phyloP scores from a whole-genome alignment of 2,329 filamentous ascomycete species.

The Hyphodiscus sp. region DNA sequence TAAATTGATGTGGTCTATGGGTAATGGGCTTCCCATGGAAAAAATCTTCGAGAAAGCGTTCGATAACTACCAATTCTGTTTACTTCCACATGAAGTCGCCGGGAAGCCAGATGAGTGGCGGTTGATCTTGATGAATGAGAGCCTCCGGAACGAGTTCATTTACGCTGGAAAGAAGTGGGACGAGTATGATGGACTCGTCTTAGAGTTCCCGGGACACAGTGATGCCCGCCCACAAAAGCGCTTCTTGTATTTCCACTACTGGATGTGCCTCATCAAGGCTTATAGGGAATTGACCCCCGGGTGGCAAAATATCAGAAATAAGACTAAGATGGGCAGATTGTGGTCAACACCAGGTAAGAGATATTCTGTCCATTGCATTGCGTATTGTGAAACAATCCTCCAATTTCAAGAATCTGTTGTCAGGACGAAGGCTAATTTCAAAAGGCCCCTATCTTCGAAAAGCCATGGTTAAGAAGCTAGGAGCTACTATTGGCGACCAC shows the following conservation, averaged over 20 bases:
- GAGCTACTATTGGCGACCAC: neutral
- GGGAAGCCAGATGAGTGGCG: constrained; percentile 1
- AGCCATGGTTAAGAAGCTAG: constrained; percentile 1
- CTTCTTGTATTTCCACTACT: constrained; percentile 3
- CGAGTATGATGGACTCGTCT: constrained; percentile 1
- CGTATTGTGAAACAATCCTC: too few species aligned
- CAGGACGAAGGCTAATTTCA: neutral
- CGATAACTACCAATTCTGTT: constrained; percentile 2
- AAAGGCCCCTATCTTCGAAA: constrained; percentile 1
- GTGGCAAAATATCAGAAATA: neutral
- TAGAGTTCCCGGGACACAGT: neutral
- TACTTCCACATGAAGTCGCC: constrained; percentile 1
- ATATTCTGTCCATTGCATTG: neutral
- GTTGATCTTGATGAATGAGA: neutral
- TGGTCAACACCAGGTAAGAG: constrained; percentile 2
- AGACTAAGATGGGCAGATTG: constrained; percentile 1
- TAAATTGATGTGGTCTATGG: constrained; percentile 2
- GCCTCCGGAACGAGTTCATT: constrained; percentile 1
- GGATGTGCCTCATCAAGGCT: neutral
- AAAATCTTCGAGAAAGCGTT: neutral
- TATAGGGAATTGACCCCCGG: constrained; percentile 1
- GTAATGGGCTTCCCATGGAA: constrained; percentile 1
- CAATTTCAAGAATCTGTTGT: neutral
- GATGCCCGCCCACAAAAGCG: constrained; percentile 1
- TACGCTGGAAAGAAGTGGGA: neutral